Evolutionary conservation across 202 grass and related monocot genomes (phyloP), one percentile per base, ranked within the genome.

Genomic region (Alloteropsis angusta): DNA sequence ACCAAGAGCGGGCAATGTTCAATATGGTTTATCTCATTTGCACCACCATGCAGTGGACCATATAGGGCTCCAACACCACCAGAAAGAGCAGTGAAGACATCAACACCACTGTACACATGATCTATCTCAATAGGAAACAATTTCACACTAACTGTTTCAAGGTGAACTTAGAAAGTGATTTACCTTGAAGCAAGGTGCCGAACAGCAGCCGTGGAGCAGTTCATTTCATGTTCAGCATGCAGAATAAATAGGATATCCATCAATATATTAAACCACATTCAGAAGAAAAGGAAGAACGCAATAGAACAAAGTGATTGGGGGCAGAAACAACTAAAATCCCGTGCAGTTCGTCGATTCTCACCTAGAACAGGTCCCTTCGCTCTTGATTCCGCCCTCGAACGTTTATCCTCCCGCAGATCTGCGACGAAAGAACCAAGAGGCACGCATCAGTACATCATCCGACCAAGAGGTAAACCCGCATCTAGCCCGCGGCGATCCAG

Each of bases 171-270:
- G 16, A 56, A 65, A 58, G 25, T 58, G 72, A 43, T 83, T 63
- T 87, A 95, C 96, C 96, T 98, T 80, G 96, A 98, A 83, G 92
- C 92, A 90, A 98, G 89, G 84, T 98, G 95, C 57, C 95, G 90
- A 78, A 87, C 95, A 65, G 89, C 92, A 91, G 95, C 87, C 28
- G 92, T 93, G 62, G 95, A 98, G 76, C 92, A 98, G 75, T 98
- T 98, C 95, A 95, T 98, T 86, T 98, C 96, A 73, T 98, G 96
- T 78, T 98, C 96, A 18, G 96, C 96, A 86, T 98, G 96, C n/a
- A 98, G 87, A 83, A 98, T 95, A 65, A 98, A 95, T 56, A 98
- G 92, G 64, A 98, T 80, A 57, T 98, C 92, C n/a, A n/a, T n/a
- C n/a, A n/a, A n/a, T n/a, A n/a, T n/a, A n/a, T n/a, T n/a, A n/a